Conservation (phyloP, 2,329 filamentous ascomycete species). For the Fusarium subglutinans region DNA sequence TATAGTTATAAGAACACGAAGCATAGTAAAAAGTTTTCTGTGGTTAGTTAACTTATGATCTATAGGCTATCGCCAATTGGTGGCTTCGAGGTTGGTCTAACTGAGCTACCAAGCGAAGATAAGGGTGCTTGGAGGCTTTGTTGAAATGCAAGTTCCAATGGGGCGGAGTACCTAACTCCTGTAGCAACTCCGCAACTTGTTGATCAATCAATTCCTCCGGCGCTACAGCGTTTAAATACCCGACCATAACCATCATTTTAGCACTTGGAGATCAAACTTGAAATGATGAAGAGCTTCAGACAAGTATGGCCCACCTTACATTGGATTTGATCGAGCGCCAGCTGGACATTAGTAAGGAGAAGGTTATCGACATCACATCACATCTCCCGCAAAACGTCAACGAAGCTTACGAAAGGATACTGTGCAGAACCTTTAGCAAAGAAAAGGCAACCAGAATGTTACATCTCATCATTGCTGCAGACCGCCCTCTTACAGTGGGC, state of each 20-base stretch:
- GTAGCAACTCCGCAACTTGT: background rate
- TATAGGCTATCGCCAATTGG: background rate
- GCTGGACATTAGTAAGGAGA: background rate
- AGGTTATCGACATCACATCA: background rate
- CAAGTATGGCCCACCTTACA: background rate
- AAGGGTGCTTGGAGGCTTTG: background rate
- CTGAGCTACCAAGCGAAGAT: background rate
- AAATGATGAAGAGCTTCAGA: background rate
- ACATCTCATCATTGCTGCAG: background rate
- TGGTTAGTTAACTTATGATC: too few species aligned
- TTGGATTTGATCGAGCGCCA: background rate
- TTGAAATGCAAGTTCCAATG: background rate
- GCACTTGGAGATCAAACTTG: fast-evolving
- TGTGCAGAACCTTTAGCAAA: background rate
- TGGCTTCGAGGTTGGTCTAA: background rate
- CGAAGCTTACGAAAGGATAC: background rate
- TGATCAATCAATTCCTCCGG: fast-evolving
- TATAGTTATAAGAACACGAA: too few species aligned
- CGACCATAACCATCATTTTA: fast-evolving
- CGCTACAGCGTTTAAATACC: background rate
- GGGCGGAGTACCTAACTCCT: background rate
- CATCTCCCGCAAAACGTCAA: background rate
- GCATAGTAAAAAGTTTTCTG: too few species aligned
- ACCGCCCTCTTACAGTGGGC: background rate
- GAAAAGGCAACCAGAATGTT: background rate